Conservation (phyloP, 2,329 filamentous ascomycete genomes). For the Bipolaris oryzae region DNA sequence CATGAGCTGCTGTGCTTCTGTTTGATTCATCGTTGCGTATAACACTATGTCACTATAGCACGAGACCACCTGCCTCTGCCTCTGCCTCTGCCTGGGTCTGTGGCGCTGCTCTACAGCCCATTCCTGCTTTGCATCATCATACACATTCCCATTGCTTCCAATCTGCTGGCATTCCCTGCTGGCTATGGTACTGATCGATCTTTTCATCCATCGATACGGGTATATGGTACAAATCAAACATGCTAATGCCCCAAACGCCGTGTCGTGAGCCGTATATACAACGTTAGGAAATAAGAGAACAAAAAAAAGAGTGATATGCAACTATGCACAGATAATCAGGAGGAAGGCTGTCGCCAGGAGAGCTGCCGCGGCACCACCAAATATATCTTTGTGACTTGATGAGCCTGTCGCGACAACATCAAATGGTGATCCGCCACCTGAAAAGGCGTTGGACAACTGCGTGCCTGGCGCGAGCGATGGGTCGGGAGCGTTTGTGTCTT, state of each 20-base stretch:
- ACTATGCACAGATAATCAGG: slow-evolving; percentile 18
- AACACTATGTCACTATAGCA: no score
- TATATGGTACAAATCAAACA: slow-evolving; percentile 37
- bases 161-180: neutral
- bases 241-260: slow-evolving; percentile 19
- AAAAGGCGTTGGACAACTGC: slow-evolving; percentile 45
- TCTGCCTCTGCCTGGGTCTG: no score
- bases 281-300: slow-evolving; percentile 16
- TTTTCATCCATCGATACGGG: slow-evolving; percentile 20
- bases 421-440: slow-evolving; percentile 55
- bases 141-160: neutral
- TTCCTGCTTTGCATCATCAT: neutral
- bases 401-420: slow-evolving; percentile 41
- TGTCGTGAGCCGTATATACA: slow-evolving; percentile 20
- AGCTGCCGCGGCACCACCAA: slow-evolving; percentile 11
- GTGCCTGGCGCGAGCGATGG: slow-evolving; percentile 28
- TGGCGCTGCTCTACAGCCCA: neutral
- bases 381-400: slow-evolving; percentile 18
- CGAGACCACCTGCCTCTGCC: no score
- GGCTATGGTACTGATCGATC: neutral
- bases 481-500: slow-evolving; percentile 12
- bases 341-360: slow-evolving; percentile 21
- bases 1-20: neutral
- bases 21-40: slow-evolving; percentile 5
- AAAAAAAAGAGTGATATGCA: neutral